Evolutionary conservation across 768 basidiomycete species (phyloP), one percentile per base, ranked within the genome.

Genomic region (Macrolepiota dolichaula): DNA sequence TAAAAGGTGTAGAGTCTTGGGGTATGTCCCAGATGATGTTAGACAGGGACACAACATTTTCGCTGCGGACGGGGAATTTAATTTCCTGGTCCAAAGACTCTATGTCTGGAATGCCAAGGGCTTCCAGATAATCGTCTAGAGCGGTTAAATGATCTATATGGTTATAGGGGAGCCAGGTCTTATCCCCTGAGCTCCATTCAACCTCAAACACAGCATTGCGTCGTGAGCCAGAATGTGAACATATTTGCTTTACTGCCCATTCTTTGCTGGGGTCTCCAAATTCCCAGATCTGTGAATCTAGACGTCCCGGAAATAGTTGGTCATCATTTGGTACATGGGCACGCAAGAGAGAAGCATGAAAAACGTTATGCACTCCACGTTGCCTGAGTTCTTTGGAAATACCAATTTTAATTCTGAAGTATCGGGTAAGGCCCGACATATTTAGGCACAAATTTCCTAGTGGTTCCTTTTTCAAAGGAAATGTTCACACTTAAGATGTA

Each of bases 271-370:
- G 38, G 12, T 61, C 56, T 6, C 66, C 67, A 2, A 61, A 35
- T 0, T 68, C 66, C 37, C 60, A 61, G 0, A 74, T 62, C 29
- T 67, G 64, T 1, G 57, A 17, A 15, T 65, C 54, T 7, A 64
- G 51, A 0, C 73, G 66, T 0, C 64, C 62, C 0, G 78, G 77
- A 59, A 79, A 80, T 0, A 69, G 55, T 0, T 27, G 0, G 32
- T 68, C 56, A 57, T 79, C 71, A 59, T 79, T 80, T 0, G 73
- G 64, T 1, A 63, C n/a, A 54, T 70, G 69, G 2, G 61, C 62
- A 0, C 64, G 12, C 0, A 80, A 66, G 32, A 74, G 64, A 2
- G 71, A 74, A 0, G 69, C 65, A 56, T 81, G 77, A 64, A 78
- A 79, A 0, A 67, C 70, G 2, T 72, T 68, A 59, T 72, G 71